Evolutionary conservation across 331 rosid species (phyloP).

Genomic region (Acacia concinna): DNA sequence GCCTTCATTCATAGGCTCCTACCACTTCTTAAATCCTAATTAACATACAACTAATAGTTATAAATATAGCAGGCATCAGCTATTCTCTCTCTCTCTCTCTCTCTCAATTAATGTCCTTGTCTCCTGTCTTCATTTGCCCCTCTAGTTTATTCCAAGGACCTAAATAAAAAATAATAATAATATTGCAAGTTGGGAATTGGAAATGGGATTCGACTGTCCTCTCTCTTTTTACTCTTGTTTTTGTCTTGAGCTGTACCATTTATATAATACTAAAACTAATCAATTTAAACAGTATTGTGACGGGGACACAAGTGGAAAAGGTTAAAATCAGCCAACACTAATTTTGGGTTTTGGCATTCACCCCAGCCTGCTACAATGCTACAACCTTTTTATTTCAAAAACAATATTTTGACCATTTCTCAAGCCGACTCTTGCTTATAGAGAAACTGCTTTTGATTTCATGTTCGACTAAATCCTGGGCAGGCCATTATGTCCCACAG

Average conservation of each 20-base stretch:
- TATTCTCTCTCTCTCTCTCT: background rate
- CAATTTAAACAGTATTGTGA: background rate
- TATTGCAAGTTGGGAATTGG: background rate
- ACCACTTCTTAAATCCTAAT: conserved; percentile 4
- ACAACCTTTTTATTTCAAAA: background rate
- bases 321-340: background rate
- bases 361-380: too few species aligned
- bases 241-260: background rate
- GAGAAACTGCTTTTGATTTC: too few species aligned
- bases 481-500: background rate
- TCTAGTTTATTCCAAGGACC: background rate
- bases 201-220: background rate
- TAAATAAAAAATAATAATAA: background rate
- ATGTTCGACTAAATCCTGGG: too few species aligned
- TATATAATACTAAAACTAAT: background rate
- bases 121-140: background rate
- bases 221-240: background rate
- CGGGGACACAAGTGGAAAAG: background rate
- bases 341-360: background rate
- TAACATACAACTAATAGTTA: background rate
- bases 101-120: background rate
- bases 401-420: background rate
- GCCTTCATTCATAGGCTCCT: background rate
- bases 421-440: background rate
- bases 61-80: background rate